phyloP scores from a whole-genome alignment of 2,329 filamentous ascomycete species.

The Shiraia sp. region DNA sequence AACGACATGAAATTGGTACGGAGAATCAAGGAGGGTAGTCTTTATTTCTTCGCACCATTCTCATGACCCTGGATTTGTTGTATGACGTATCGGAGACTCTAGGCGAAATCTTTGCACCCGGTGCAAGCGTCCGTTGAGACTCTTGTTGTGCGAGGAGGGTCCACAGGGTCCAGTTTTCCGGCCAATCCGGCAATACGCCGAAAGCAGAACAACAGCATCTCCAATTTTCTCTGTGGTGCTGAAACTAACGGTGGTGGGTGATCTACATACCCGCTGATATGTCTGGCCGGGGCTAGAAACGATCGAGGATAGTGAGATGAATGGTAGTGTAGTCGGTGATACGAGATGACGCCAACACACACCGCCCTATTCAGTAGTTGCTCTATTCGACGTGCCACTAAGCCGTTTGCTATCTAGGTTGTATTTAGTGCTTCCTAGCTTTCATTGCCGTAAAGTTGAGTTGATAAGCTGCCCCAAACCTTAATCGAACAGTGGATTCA shows the following conservation, averaged over 20 bases:
- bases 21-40: not conserved
- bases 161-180: slow-evolving; percentile 22
- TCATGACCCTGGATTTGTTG: slow-evolving; percentile 15
- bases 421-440: too few relatives aligned
- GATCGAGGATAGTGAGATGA: not conserved
- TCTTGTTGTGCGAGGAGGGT: slow-evolving; percentile 22
- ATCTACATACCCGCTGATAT: slow-evolving; percentile 13
- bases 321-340: not conserved
- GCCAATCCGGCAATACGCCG: slow-evolving; percentile 27
- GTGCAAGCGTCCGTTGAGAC: slow-evolving; percentile 26
- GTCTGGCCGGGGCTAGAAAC: not conserved
- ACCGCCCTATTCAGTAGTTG: too few relatives aligned
- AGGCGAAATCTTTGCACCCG: slow-evolving; percentile 31
- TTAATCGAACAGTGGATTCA: too few relatives aligned
- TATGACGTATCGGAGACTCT: slow-evolving; percentile 32
- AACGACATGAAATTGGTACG: not conserved
- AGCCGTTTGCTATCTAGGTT: too few relatives aligned
- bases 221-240: slow-evolving; percentile 7
- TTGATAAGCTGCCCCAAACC: too few relatives aligned
- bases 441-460: too few relatives aligned
- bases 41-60: slow-evolving; percentile 7
- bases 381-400: not conserved
- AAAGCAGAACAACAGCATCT: slow-evolving; percentile 5
- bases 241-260: slow-evolving; percentile 19
- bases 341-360: too few relatives aligned